These are phyloP conservation scores for Zasmidium cellare DNA, from an alignment of 2,329 filamentous ascomycete genomes.

Conservation along the genomic window DNA sequence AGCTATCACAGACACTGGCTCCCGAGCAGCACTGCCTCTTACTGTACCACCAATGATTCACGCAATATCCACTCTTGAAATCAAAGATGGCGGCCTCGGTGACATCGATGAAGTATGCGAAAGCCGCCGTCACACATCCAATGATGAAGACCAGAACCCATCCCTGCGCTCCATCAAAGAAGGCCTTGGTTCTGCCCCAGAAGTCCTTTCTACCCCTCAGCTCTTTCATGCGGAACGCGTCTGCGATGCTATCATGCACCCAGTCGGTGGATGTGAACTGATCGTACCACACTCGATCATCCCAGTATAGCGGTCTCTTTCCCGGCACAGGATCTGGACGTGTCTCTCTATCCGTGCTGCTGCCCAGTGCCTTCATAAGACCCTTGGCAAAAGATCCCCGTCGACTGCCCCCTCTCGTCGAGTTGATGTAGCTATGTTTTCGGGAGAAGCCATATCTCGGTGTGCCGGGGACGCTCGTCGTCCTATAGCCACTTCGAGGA, in stretches of 20 bases:
- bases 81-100: slow-evolving; percentile 85
- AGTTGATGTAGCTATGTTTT: slow-evolving; percentile 35
- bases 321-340: slow-evolving; percentile 55
- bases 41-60: slow-evolving; percentile 66
- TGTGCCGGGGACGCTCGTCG: slow-evolving; percentile 26
- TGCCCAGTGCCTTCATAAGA: slow-evolving; percentile 27
- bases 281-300: slow-evolving; percentile 97
- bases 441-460: slow-evolving; percentile 31
- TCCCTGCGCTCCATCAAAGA: slow-evolving; percentile 85
- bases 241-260: slow-evolving; percentile 96
- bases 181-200: slow-evolving; percentile 71
- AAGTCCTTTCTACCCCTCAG: slow-evolving; percentile 80
- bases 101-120: slow-evolving; percentile 88
- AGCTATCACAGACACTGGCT: slow-evolving; percentile 57
- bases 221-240: slow-evolving; percentile 84
- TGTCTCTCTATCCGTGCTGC: slow-evolving; percentile 16
- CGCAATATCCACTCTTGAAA: slow-evolving; percentile 87
- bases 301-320: slow-evolving; percentile 66
- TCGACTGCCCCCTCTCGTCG: slow-evolving; percentile 40
- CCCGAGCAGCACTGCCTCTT: slow-evolving; percentile 66
- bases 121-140: slow-evolving; percentile 76
- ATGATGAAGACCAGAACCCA: slow-evolving; percentile 93
- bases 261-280: slow-evolving; percentile 97
- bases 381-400: slow-evolving; percentile 46
- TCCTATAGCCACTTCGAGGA: slow-evolving; percentile 24